A percentile compares a stretch with the other conserved stretches of the same genome.
phyloP scores from a whole-genome alignment of 106 monocot species.

The Iris macrosiphon region DNA sequence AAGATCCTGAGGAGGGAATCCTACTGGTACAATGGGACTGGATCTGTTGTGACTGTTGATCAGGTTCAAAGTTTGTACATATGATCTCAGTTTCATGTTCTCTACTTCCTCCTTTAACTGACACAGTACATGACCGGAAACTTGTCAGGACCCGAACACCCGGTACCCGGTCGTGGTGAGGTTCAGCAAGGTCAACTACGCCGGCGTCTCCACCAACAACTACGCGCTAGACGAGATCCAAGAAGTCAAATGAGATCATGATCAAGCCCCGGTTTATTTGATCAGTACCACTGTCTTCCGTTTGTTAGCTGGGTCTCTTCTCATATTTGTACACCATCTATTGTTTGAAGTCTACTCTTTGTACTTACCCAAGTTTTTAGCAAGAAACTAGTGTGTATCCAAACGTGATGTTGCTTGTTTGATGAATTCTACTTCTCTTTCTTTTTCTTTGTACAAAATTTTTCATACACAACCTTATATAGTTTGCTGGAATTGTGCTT shows the following conservation, averaged over 20 bases:
- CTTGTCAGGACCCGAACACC: slow-evolving; percentile 18
- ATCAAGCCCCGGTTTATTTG: too few relatives aligned
- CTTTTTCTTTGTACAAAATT: too few relatives aligned
- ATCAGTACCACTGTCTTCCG: too few relatives aligned
- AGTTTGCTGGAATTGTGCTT: too few relatives aligned
- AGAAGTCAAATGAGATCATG: slow-evolving; percentile 23
- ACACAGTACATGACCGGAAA: background rate
- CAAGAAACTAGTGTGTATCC: too few relatives aligned
- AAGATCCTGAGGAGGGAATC: slow-evolving; percentile 29
- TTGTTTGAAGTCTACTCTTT: too few relatives aligned
- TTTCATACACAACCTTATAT: too few relatives aligned
- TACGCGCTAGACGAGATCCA: slow-evolving; percentile 38
- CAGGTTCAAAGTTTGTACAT: slow-evolving; percentile 18
- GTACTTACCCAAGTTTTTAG: too few relatives aligned
- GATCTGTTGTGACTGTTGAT: slow-evolving; percentile 34
- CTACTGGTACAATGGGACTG: slow-evolving; percentile 26
- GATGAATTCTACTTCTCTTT: too few relatives aligned
- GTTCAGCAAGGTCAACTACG: slow-evolving; percentile 45
- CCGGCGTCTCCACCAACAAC: slow-evolving; percentile 42
- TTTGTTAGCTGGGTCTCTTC: too few relatives aligned
- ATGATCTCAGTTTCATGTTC: background rate
- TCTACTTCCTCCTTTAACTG: background rate
- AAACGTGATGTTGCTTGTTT: too few relatives aligned
- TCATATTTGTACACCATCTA: too few relatives aligned
- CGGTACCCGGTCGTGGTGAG: slow-evolving; percentile 42